Conservation (phyloP, 768 basidiomycete species). For the Kwoniella sp. region DNA sequence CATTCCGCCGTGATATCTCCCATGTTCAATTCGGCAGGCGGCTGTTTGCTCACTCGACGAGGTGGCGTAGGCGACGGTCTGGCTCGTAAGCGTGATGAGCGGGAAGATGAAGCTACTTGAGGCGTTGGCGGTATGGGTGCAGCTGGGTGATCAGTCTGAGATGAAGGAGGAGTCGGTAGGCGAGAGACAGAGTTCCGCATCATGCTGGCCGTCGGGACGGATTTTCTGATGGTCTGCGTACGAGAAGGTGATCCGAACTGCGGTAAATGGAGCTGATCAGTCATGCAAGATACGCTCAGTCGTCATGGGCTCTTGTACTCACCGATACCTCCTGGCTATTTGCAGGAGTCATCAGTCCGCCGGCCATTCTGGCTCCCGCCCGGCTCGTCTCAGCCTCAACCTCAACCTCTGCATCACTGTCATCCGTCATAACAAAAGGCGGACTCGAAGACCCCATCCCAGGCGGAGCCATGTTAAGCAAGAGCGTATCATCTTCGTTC, state of each 20-base stretch:
- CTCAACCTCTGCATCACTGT: conserved; percentile 10
- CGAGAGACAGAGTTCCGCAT: conserved; percentile 16
- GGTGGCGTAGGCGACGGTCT: conserved; percentile 30
- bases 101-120: background rate
- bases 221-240: background rate
- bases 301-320: background rate
- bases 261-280: background rate
- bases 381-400: conserved; percentile 4
- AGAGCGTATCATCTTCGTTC: conserved; percentile 23
- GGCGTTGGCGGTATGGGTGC: conserved; percentile 4
- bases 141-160: conserved; percentile 17
- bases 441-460: conserved; percentile 15
- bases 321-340: conserved; percentile 35
- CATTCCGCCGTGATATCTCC: conserved; percentile 16
- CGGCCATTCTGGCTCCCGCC: conserved; percentile 2
- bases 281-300: background rate
- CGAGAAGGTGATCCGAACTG: conserved; percentile 19
- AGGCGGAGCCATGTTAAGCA: conserved; percentile 22
- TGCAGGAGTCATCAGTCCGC: conserved; percentile 36
- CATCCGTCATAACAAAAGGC: conserved; percentile 12
- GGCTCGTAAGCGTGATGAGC: conserved; percentile 16
- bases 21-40: background rate
- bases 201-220: background rate
- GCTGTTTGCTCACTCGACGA: conserved; percentile 8
- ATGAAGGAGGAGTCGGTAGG: conserved; percentile 34